These are phyloP conservation scores for Paradendryphiella salina DNA, from an alignment of 2,329 filamentous ascomycete genomes.

Conservation along the genomic window DNA sequence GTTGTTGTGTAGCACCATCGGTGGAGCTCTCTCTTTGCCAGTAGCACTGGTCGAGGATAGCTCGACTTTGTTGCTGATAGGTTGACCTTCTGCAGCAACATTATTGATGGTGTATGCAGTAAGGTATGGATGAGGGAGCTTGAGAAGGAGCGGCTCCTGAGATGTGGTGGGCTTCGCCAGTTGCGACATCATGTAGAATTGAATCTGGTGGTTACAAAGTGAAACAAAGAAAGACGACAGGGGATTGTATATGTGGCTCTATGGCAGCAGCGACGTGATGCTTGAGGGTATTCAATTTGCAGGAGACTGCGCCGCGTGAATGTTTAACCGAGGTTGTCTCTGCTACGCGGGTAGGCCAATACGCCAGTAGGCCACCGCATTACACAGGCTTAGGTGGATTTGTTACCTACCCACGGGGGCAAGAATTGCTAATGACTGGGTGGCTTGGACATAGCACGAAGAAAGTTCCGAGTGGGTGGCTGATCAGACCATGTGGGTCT, in stretches of 20 bases:
- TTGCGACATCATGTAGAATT: conserved; percentile 25
- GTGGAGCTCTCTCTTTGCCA: conserved; percentile 28
- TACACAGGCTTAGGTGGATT: conserved; percentile 34
- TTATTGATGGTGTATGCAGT: conserved; percentile 41
- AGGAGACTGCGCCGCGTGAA: conserved; percentile 6
- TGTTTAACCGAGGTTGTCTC: conserved; percentile 35
- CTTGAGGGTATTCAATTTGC: conserved; percentile 14
- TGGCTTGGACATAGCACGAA: conserved; percentile 7
- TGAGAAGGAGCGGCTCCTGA: conserved; percentile 35
- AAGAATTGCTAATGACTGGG: conserved; percentile 6
- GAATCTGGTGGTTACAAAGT: conserved; percentile 1
- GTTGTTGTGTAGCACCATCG: conserved; percentile 34
- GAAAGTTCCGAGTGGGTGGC: conserved; percentile 26
- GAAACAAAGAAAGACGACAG: not conserved
- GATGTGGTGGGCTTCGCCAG: conserved; percentile 17
- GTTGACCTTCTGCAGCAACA: conserved; percentile 25
- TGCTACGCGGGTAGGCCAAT: conserved; percentile 13
- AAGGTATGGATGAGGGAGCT: conserved; percentile 46
- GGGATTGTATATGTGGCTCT: conserved; percentile 9
- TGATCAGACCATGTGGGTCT: conserved; percentile 32
- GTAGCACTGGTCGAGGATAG: conserved; percentile 24
- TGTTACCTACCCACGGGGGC: conserved; percentile 16
- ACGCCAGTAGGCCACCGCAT: conserved; percentile 14
- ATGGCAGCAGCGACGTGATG: conserved; percentile 12
- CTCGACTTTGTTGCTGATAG: conserved; percentile 26